These are phyloP conservation scores for Monosporascus ibericus DNA, from an alignment of 2,329 filamentous ascomycete species.

Conservation along the genomic window DNA sequence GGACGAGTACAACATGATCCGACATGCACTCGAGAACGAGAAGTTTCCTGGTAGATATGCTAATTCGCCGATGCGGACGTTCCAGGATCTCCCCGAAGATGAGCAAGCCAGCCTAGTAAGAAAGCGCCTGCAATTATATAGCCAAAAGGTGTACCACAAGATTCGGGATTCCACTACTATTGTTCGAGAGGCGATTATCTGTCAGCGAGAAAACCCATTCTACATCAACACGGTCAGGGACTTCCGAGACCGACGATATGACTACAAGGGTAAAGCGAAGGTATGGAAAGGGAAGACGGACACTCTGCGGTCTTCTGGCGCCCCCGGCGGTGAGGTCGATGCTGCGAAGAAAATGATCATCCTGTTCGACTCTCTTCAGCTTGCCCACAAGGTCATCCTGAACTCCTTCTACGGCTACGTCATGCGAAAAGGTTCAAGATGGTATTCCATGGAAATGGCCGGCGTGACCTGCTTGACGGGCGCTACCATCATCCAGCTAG, in stretches of 20 bases:
- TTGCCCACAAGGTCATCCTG: conserved; percentile 97
- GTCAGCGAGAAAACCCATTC: conserved; percentile 95
- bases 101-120: conserved; percentile 77
- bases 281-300: conserved; percentile 98
- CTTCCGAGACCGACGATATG: conserved; percentile 94
- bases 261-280: conserved; percentile 97
- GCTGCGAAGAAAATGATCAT: conserved; percentile 98
- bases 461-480: conserved; percentile 96
- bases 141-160: conserved; percentile 99
- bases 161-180: conserved; percentile 94
- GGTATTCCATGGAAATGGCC: conserved; percentile 99
- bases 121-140: conserved; percentile 86
- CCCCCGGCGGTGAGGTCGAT: conserved; percentile 70
- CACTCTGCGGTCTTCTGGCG: conserved; percentile 74
- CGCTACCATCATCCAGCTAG: conserved; percentile 94
- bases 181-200: conserved; percentile 93
- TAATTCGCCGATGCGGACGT: conserved; percentile 64
- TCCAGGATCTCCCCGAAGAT: conserved; percentile 73
- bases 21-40: conserved; percentile 85
- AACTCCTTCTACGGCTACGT: conserved; percentile 99
- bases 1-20: conserved; percentile 99
- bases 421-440: conserved; percentile 97
- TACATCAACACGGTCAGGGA: conserved; percentile 95
- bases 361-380: conserved; percentile 87
- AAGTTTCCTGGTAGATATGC: conserved; percentile 76